These are phyloP conservation scores for Rhodotorula glutinis DNA, from an alignment of 1,284 basidiomycete genomes.

Conservation along the genomic window DNA sequence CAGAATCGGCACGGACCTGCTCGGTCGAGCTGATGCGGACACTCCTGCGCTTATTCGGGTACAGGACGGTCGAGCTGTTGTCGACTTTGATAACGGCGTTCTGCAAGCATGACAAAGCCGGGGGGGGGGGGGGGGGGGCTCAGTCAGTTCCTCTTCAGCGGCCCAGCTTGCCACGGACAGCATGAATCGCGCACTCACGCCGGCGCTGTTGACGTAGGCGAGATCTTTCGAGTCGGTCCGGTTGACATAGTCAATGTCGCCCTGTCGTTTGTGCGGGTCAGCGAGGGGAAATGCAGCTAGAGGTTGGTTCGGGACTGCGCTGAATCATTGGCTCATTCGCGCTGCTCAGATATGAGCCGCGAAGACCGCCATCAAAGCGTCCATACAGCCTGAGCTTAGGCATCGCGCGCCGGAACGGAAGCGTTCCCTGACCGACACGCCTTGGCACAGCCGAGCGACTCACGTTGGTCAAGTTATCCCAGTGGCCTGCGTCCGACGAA, in stretches of 20 bases:
- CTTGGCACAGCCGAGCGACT: neutral
- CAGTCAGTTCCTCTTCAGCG: too few relatives aligned
- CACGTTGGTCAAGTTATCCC: slow-evolving; percentile 34
- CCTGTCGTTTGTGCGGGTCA: neutral
- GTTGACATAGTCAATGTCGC: slow-evolving; percentile 34
- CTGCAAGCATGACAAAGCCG: neutral
- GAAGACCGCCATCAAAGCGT: too few relatives aligned
- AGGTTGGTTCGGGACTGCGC: too few relatives aligned
- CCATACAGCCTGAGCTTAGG: neutral
- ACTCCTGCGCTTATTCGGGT: slow-evolving; percentile 26
- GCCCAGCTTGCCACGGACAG: neutral
- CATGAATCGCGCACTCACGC: slow-evolving; percentile 5
- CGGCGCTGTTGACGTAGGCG: slow-evolving; percentile 30
- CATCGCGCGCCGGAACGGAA: neutral
- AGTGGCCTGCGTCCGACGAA: slow-evolving; percentile 14
- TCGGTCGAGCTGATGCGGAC: slow-evolving; percentile 19
- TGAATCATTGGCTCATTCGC: too few relatives aligned
- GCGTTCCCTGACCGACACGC: neutral
- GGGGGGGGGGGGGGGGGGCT: too few relatives aligned
- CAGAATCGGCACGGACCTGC: too few relatives aligned
- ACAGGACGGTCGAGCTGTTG: slow-evolving; percentile 21
- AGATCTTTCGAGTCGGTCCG: slow-evolving; percentile 13
- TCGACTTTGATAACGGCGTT: slow-evolving; percentile 37
- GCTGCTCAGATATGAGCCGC: too few relatives aligned
- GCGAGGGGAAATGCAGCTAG: too few relatives aligned